These are phyloP conservation scores for Nematocida sp. DNA, from an alignment of 371 early-diverging fungal genomes.

Conservation along the genomic window DNA sequence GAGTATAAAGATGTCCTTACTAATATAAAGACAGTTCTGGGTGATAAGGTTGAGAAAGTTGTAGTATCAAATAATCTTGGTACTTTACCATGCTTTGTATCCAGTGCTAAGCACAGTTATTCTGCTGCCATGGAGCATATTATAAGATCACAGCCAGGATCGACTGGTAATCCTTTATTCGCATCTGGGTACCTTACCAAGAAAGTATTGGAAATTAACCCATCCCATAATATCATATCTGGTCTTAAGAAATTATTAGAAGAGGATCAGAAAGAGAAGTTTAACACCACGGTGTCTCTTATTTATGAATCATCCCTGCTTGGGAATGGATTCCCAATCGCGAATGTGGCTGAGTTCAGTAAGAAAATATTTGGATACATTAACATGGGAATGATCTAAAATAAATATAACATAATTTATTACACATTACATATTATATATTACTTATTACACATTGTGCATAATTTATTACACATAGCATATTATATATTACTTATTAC, in stretches of 20 bases:
- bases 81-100: slow-evolving; percentile 8
- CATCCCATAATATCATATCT: slow-evolving; percentile 22
- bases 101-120: slow-evolving; percentile 48
- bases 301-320: slow-evolving; percentile 44
- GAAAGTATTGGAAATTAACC: slow-evolving; percentile 57
- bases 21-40: slow-evolving; percentile 75
- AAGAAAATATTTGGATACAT: slow-evolving; percentile 41
- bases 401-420: too few species aligned
- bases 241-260: slow-evolving; percentile 34
- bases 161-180: slow-evolving; percentile 4
- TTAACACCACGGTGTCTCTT: slow-evolving; percentile 10
- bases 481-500: too few species aligned
- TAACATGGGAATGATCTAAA: slow-evolving; percentile 18
- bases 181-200: slow-evolving; percentile 38
- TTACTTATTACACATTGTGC: too few species aligned
- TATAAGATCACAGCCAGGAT: slow-evolving; percentile 45
- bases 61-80: slow-evolving; percentile 17
- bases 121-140: slow-evolving; percentile 61
- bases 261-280: slow-evolving; percentile 10
- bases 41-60: slow-evolving; percentile 58
- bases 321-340: slow-evolving; percentile 35
- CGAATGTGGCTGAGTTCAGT: slow-evolving; percentile 26
- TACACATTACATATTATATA: too few species aligned
- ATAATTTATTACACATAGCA: too few species aligned
- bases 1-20: slow-evolving; percentile 74